A percentile compares a stretch with the other conserved stretches of the same genome.
These are phyloP conservation scores for Heterobasidion parviporum DNA, from an alignment of 1,284 basidiomycete genomes.

Conservation along the genomic window DNA sequence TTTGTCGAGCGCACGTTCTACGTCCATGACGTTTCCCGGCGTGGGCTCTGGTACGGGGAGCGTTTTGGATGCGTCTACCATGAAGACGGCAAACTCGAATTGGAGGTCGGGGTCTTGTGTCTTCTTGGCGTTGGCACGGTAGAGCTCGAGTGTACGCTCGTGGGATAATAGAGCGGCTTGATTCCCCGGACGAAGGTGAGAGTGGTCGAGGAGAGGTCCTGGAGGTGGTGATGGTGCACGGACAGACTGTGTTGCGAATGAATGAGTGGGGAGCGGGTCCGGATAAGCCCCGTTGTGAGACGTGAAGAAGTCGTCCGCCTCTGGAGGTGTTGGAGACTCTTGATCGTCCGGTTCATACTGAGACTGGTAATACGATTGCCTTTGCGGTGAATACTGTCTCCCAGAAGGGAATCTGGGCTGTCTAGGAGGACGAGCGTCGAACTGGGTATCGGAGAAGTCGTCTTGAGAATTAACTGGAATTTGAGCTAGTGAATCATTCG, in stretches of 20 bases:
- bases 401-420: conserved; percentile 3
- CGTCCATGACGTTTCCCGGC: conserved; percentile 64
- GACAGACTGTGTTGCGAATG: conserved; percentile 27
- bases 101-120: conserved; percentile 96
- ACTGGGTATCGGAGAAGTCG: background rate
- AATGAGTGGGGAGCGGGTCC: conserved; percentile 15
- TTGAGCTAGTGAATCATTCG: conserved; percentile 3
- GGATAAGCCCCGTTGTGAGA: conserved; percentile 1
- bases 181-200: conserved; percentile 89
- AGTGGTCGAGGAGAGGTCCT: conserved; percentile 79
- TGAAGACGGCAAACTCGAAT: conserved; percentile 98
- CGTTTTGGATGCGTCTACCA: conserved; percentile 92
- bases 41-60: conserved; percentile 66
- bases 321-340: background rate
- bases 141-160: conserved; percentile 93
- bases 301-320: conserved; percentile 13
- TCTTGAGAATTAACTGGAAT: background rate
- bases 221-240: conserved; percentile 39
- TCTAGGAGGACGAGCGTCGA: conserved; percentile 5
- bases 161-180: conserved; percentile 90
- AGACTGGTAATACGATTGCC: conserved; percentile 1
- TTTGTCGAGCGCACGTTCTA: conserved; percentile 76
- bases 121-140: conserved; percentile 97
- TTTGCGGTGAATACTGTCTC: conserved; percentile 5
- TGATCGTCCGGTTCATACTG: conserved; percentile 9